phyloP scores from a whole-genome alignment of 1,284 basidiomycete species.

The Exobasidium rhododendri region DNA sequence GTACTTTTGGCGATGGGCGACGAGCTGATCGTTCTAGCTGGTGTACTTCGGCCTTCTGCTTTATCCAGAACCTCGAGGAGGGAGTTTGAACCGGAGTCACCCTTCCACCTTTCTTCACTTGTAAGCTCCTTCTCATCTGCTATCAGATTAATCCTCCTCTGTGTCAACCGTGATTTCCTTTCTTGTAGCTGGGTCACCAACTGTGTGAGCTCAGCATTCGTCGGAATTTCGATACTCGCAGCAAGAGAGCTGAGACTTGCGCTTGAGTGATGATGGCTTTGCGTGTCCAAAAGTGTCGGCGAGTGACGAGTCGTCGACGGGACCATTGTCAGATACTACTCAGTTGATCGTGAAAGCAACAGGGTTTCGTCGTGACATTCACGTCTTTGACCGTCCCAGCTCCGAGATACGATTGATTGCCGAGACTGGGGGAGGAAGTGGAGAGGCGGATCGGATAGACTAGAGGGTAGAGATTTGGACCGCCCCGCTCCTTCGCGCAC shows the following conservation, averaged over 20 bases:
- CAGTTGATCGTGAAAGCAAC: too few relatives aligned
- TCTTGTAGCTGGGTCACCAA: not conserved
- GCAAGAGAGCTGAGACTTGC: not conserved
- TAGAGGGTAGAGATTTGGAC: too few relatives aligned
- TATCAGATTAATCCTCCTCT: not conserved
- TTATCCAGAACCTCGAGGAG: not conserved
- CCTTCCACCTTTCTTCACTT: not conserved
- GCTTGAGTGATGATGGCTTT: not conserved
- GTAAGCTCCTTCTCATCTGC: not conserved
- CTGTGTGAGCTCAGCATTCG: not conserved
- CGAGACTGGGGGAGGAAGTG: too few relatives aligned
- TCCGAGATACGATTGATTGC: too few relatives aligned
- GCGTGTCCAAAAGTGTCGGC: not conserved
- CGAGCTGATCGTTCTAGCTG: not conserved
- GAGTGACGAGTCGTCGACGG: not conserved
- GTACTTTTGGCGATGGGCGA: not conserved
- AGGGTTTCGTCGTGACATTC: too few relatives aligned
- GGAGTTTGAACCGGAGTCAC: not conserved
- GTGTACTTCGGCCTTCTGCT: not conserved
- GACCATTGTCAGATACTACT: too few relatives aligned
- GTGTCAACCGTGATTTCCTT: not conserved
- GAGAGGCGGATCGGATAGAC: too few relatives aligned
- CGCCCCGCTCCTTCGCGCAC: too few relatives aligned
- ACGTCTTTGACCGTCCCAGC: too few relatives aligned
- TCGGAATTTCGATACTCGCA: not conserved